Percentiles rank a stretch among this genome's conserved stretches.
Evolutionary conservation across 2,329 filamentous ascomycete genomes (phyloP).

Genomic region (Zopfia rhizophila): DNA sequence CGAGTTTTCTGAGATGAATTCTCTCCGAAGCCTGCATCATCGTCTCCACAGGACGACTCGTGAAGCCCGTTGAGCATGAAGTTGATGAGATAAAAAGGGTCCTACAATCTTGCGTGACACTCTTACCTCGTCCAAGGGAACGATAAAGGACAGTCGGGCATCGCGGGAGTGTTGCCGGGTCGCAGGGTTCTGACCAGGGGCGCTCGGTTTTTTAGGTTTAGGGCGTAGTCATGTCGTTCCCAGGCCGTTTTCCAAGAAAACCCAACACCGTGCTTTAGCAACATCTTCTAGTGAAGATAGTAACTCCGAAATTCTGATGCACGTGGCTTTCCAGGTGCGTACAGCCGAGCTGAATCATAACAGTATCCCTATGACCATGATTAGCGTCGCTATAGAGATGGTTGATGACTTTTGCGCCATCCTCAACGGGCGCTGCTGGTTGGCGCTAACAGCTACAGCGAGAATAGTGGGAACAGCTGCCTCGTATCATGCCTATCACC

Average conservation of each 20-base stretch:
- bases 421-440: background rate
- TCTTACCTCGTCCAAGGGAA: too few relatives aligned
- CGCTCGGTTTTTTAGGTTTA: constrained; percentile 1
- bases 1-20: too few relatives aligned
- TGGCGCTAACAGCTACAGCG: constrained; percentile 8
- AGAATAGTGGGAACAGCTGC: constrained; percentile 9
- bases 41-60: too few relatives aligned
- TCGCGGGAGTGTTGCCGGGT: background rate
- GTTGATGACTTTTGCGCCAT: constrained; percentile 15
- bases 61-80: too few relatives aligned
- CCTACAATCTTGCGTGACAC: too few relatives aligned
- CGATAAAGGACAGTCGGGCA: too few relatives aligned
- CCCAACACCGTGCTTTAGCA: background rate
- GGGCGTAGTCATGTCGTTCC: constrained; percentile 8
- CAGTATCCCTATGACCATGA: constrained; percentile 2
- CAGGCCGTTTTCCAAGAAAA: background rate
- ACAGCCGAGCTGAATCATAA: too few relatives aligned
- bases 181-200: background rate
- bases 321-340: too few relatives aligned
- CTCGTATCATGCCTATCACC: constrained; percentile 18
- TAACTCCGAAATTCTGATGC: too few relatives aligned
- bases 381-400: constrained; percentile 14
- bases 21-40: too few relatives aligned
- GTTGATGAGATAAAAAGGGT: too few relatives aligned
- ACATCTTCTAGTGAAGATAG: too few relatives aligned